These are phyloP conservation scores for Metschnikowia picachoensis DNA, from an alignment of 805 yeast genomes.

Conservation along the genomic window DNA sequence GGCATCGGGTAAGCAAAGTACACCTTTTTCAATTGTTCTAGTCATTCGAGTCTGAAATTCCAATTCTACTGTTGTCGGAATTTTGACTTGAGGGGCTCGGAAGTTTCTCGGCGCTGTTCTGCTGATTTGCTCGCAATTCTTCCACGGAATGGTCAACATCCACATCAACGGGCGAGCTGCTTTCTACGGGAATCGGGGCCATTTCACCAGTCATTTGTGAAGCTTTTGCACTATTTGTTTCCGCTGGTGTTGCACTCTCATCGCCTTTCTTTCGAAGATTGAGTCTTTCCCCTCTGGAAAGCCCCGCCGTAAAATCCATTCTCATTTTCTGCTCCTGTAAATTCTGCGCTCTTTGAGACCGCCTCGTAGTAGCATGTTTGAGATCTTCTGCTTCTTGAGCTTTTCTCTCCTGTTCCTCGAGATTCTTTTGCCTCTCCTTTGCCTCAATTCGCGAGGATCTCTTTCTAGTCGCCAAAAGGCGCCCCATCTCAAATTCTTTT, in stretches of 20 bases:
- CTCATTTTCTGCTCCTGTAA: conserved; percentile 27
- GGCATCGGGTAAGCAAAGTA: too few species aligned
- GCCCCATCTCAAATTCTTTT: conserved; percentile 61
- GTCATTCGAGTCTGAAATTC: too few species aligned
- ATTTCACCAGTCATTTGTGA: too few species aligned
- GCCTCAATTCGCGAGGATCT: conserved; percentile 72
- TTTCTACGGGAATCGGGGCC: too few species aligned
- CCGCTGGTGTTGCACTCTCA: neutral
- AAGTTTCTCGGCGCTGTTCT: too few species aligned
- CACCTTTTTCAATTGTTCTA: too few species aligned
- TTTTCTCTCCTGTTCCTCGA: conserved; percentile 48
- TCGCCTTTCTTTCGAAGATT: conserved; percentile 28
- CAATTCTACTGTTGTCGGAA: too few species aligned
- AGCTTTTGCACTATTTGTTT: too few species aligned
- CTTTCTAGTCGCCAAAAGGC: conserved; percentile 63
- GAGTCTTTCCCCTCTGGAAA: conserved; percentile 33
- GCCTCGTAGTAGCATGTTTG: conserved; percentile 38
- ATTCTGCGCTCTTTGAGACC: conserved; percentile 37
- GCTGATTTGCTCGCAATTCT: too few species aligned
- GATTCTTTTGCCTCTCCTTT: conserved; percentile 47
- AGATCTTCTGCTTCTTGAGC: conserved; percentile 45
- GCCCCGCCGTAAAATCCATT: conserved; percentile 23
- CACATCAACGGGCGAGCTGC: too few species aligned
- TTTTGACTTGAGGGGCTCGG: too few species aligned
- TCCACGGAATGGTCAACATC: too few species aligned